Evolutionary conservation across 2,329 filamentous ascomycete genomes (phyloP), one percentile per base, ranked within the genome.

Genomic region (Penicillium polonicum): DNA sequence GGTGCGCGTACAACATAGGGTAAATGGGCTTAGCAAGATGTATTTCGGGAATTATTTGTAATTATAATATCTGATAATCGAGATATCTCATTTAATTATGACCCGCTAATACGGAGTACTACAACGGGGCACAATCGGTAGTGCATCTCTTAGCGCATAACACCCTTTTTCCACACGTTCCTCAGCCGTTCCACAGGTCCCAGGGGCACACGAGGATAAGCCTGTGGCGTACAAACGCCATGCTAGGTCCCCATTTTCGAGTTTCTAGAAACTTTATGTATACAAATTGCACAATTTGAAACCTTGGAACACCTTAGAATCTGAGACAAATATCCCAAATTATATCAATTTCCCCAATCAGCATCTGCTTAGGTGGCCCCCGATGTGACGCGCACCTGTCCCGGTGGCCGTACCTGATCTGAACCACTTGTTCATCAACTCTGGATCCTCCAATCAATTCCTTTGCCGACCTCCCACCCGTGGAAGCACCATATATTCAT

Each of bases 151-250:
- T 57, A 57, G 48, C 48, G 54, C 48, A 52, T 27, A 33, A 35
- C 35, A 52, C 42, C 33, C 25, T 46, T 46, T 56, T 57, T 57
- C 54, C 41, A 56, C 54, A 52, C 41, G 48, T 57, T 55, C 52
- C 45, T 50, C 38, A 25, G 33, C 54, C 54, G 54, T 57, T 57
- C 48, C 54, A 57, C 42, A 42, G 48, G 29, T 52, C 48, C 54
- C 35, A 33, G 54, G 54, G 49, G 42, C 33, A 43, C 54, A 57
- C 54, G 54, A 57, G 54, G 54, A 45, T 45, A 52, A 45, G 48
- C 54, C 35, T 57, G 54, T 56, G 54, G 54, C 54, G 54, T 15
- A 52, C 15, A 55, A 43, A 25, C 19, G 45, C 33, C 35, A 55
- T 51, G 38, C 38, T 51, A 35, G 35, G 23, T 52, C 53, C n/a